phyloP scores from a whole-genome alignment of 2,329 filamentous ascomycete species.

The Cercospora sojina region DNA sequence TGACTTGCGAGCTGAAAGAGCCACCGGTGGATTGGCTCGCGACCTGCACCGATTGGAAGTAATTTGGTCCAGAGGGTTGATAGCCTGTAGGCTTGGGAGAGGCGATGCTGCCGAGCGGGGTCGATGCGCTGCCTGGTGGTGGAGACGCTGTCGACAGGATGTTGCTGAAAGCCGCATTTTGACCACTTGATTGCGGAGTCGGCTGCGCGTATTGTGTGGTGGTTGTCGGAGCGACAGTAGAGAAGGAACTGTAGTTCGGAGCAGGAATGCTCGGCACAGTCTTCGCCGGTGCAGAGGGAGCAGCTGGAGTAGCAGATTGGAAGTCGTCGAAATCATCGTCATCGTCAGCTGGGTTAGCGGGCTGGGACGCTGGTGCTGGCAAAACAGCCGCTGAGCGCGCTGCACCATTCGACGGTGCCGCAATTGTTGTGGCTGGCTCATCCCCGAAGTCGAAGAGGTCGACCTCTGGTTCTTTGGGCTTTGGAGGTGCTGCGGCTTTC shows the following conservation, averaged over 20 bases:
- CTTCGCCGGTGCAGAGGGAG: constrained; percentile 46
- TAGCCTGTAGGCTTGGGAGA: constrained; percentile 62
- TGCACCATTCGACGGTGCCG: constrained; percentile 48
- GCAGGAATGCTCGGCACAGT: constrained; percentile 39
- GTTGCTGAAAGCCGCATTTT: constrained; percentile 76
- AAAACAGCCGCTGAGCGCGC: constrained; percentile 29
- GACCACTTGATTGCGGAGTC: constrained; percentile 78
- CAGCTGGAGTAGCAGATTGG: constrained; percentile 73
- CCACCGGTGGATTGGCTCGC: constrained; percentile 39
- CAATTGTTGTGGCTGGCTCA: constrained; percentile 39
- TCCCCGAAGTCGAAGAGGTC: constrained; percentile 90
- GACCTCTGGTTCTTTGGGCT: constrained; percentile 82
- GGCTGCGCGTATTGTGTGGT: constrained; percentile 75
- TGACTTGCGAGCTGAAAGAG: constrained; percentile 44
- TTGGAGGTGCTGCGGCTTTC: constrained; percentile 69
- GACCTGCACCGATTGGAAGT: constrained; percentile 76
- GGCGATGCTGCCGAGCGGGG: constrained; percentile 38
- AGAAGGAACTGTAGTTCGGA: constrained; percentile 44
- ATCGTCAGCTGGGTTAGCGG: constrained; percentile 60
- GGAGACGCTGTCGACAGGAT: constrained; percentile 83
- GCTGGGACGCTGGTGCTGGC: constrained; percentile 28
- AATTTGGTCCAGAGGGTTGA: constrained; percentile 82
- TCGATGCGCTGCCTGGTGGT: constrained; percentile 56
- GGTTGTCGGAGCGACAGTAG: constrained; percentile 50
- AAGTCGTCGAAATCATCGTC: constrained; percentile 94